phyloP scores from a whole-genome alignment of 768 basidiomycete species.

The Scleroderma citrinum region DNA sequence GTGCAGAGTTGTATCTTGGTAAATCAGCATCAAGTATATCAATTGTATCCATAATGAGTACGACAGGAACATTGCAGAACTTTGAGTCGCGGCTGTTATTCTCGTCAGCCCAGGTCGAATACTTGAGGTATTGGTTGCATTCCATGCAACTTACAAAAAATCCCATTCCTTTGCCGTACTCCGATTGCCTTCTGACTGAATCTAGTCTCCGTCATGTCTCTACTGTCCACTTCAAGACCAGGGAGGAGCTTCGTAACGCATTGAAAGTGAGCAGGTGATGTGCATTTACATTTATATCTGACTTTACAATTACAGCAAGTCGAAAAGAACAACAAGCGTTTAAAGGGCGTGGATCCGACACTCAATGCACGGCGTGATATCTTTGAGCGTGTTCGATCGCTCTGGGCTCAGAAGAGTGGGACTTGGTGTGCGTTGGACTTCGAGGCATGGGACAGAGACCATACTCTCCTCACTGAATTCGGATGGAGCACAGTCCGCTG shows the following conservation, averaged over 20 bases:
- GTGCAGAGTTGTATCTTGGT: constrained; percentile 71
- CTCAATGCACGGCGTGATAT: constrained; percentile 51
- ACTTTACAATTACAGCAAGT: constrained; percentile 44
- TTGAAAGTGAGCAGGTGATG: constrained; percentile 43
- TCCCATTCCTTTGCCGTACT: constrained; percentile 68
- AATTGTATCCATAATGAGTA: not conserved
- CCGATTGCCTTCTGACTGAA: constrained; percentile 64
- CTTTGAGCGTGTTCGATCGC: constrained; percentile 63
- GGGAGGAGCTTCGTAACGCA: constrained; percentile 48
- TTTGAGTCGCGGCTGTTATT: constrained; percentile 78
- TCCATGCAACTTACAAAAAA: constrained; percentile 61
- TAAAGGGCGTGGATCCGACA: constrained; percentile 56
- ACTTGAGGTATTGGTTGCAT: constrained; percentile 78
- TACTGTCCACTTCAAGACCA: constrained; percentile 50
- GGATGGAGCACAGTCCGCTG: constrained; percentile 66
- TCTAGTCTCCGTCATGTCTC: constrained; percentile 54
- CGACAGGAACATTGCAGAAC: constrained; percentile 55
- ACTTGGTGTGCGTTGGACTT: constrained; percentile 78
- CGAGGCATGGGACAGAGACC: constrained; percentile 78
- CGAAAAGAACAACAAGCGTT: constrained; percentile 73
- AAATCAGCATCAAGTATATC: constrained; percentile 6
- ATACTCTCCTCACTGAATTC: constrained; percentile 70
- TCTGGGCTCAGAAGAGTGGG: constrained; percentile 59
- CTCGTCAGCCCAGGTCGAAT: constrained; percentile 81
- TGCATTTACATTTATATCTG: not conserved